Base-by-base conservation (phyloP, 306 rosid species). In the Cicer chorassanicum region DNA sequence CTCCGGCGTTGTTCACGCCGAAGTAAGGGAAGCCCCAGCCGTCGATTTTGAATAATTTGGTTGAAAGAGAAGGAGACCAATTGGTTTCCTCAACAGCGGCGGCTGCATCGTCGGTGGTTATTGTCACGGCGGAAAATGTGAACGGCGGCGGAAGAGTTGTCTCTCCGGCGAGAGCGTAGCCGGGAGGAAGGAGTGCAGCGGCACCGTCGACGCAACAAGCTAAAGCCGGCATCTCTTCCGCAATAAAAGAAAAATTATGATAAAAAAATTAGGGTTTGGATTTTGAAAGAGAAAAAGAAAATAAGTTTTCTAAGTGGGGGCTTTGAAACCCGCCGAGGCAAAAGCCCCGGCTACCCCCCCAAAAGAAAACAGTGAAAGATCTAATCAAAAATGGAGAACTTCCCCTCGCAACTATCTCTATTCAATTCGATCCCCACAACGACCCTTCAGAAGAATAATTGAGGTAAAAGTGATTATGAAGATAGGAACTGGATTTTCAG, bases 271-370 rank as follows among this genome's bases (percentile, higher is more conserved):
- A 21, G 71, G 85, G 42, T 66, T 55, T 55, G 13, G 24, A 21
- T 8, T 42, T 16, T 9, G 19, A 7, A 8, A 14, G 5, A 8
- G 16, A 14, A 3, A 29, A 63, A 7, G 19, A 1, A 49, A 29
- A 80, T 70, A 84, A 79, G 82, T 16, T 74, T 67, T 86, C 75
- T 63, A 77, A 85, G 68, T 89, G 97, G 98, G 98, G 98, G 98
- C 88, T 88, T 91, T 89, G 80, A 82, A 84, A 93, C 92, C 97
- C 93, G 98, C 96, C 96, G 98, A 90, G 98, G 98, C 98, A 89
- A 90, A 87, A 87, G 98, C 98, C 98, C 91, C 98, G 96, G 98
- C 97, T 88, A 84, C 97, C 97, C 97, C 96, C 96, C 67, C 96
- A 90, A 86, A 87, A 83, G 90, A 73, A 81, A 42, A 86, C 96